Conservation (phyloP, 2,329 filamentous ascomycete genomes). For the Fusarium tjaetaba region DNA sequence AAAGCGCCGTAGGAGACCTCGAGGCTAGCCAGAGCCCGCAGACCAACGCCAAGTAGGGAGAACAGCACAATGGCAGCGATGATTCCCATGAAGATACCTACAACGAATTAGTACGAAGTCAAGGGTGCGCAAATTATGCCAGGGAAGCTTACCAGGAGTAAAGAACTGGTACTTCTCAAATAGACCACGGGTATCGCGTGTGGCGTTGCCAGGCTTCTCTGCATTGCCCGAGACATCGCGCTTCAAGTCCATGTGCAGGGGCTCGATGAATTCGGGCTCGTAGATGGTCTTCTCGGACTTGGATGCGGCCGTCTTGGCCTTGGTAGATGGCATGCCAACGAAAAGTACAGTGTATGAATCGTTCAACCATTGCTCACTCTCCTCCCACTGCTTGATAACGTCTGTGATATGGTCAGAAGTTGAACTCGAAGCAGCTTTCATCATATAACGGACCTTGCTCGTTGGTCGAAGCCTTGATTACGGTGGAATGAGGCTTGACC, state of each 20-base stretch:
- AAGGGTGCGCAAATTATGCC: background rate
- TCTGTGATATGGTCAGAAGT: slow-evolving; percentile 21
- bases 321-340: slow-evolving; percentile 65
- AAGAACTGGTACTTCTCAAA: slow-evolving; percentile 98
- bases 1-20: slow-evolving; percentile 95
- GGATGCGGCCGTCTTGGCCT: slow-evolving; percentile 5
- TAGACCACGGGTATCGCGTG: slow-evolving; percentile 61
- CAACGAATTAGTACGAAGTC: slow-evolving; percentile 3
- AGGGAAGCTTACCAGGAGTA: slow-evolving; percentile 72
- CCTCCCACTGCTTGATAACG: slow-evolving; percentile 11
- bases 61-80: slow-evolving; percentile 76
- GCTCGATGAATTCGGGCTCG: slow-evolving; percentile 70
- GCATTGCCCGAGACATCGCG: slow-evolving; percentile 57
- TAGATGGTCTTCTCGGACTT: slow-evolving; percentile 61
- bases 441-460: slow-evolving; percentile 54
- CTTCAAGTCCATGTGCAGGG: slow-evolving; percentile 79
- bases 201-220: slow-evolving; percentile 50
- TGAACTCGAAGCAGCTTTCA: background rate
- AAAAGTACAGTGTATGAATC: slow-evolving; percentile 80
- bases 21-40: slow-evolving; percentile 80
- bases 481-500: slow-evolving; percentile 53
- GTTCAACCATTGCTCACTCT: slow-evolving; percentile 23
- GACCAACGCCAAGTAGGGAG: slow-evolving; percentile 79
- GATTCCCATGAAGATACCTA: slow-evolving; percentile 90
- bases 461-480: slow-evolving; percentile 53